Conservation (phyloP, 371 early-diverging fungal genomes). For the Lichtheimia ornata region DNA sequence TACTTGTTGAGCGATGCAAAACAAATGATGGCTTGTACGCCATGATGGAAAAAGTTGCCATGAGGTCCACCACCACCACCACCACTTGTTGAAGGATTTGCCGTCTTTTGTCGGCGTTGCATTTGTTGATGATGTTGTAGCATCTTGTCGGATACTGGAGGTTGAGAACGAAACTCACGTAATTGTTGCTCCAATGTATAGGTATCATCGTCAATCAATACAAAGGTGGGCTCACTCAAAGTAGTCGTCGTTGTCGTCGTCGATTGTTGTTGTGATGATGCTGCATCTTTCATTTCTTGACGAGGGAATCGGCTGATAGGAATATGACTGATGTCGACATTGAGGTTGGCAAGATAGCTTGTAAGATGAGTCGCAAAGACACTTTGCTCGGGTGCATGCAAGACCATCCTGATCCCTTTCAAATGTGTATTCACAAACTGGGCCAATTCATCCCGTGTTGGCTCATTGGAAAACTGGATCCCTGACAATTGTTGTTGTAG, state of each 20-base stretch:
- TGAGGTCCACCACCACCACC: not conserved
- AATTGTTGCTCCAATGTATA: not conserved
- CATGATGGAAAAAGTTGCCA: conserved; percentile 19
- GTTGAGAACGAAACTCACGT: not conserved
- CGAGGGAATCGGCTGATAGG: not conserved
- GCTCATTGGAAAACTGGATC: not conserved
- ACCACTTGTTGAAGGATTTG: not conserved
- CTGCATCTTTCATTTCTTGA: not conserved
- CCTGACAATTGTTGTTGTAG: not conserved
- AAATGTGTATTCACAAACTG: not conserved
- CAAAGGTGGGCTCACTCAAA: not conserved
- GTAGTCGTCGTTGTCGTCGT: not conserved
- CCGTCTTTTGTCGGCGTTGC: not conserved
- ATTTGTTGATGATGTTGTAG: not conserved
- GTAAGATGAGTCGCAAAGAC: not conserved
- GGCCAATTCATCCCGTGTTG: not conserved
- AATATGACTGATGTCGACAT: conserved; percentile 1
- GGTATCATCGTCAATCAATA: not conserved
- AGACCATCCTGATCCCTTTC: not conserved
- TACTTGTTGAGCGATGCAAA: conserved; percentile 61
- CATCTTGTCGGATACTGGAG: not conserved
- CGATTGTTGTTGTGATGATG: not conserved
- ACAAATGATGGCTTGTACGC: conserved; percentile 55
- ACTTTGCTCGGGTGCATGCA: not conserved
- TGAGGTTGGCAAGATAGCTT: not conserved